Conservation (phyloP, 106 monocot genomes). For the Cymbidium sinense region DNA sequence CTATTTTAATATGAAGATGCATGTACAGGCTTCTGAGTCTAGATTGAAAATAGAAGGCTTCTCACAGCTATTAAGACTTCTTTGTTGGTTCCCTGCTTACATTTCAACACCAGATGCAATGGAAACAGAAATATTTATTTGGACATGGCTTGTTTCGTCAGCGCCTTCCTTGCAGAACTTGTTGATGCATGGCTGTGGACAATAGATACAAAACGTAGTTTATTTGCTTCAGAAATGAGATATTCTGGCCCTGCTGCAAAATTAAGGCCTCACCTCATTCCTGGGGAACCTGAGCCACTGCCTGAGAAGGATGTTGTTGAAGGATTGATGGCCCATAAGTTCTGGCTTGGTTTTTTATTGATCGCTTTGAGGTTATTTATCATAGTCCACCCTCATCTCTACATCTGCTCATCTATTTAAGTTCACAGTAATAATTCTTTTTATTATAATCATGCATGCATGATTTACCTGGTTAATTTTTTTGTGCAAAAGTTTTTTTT, state of each 20-base stretch:
- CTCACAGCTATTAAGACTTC: conserved; percentile 80
- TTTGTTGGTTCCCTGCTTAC: conserved; percentile 99
- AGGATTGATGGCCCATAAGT: conserved; percentile 83
- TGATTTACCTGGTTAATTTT: background rate
- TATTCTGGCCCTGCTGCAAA: conserved; percentile 90
- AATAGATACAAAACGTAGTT: conserved; percentile 94
- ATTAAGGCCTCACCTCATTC: conserved; percentile 85
- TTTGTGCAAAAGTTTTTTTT: background rate
- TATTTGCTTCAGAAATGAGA: conserved; percentile 89
- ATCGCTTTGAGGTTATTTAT: conserved; percentile 90
- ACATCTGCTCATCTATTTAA: background rate
- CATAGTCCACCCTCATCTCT: background rate
- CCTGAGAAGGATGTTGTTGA: conserved; percentile 87
- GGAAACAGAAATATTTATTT: conserved; percentile 97
- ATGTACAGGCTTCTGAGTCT: conserved; percentile 46
- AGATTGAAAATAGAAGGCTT: conserved; percentile 69
- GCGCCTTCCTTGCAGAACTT: conserved; percentile 91
- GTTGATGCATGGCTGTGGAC: conserved; percentile 99
- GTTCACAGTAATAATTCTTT: background rate
- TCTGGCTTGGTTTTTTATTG: conserved; percentile 99
- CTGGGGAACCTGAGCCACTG: conserved; percentile 76
- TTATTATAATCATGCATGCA: conserved; percentile 3
- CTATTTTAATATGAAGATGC: conserved; percentile 4
- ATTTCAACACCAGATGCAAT: conserved; percentile 94
- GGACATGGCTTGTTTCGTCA: conserved; percentile 95